phyloP scores from a whole-genome alignment of 306 rosid species.

The Rosa persica region DNA sequence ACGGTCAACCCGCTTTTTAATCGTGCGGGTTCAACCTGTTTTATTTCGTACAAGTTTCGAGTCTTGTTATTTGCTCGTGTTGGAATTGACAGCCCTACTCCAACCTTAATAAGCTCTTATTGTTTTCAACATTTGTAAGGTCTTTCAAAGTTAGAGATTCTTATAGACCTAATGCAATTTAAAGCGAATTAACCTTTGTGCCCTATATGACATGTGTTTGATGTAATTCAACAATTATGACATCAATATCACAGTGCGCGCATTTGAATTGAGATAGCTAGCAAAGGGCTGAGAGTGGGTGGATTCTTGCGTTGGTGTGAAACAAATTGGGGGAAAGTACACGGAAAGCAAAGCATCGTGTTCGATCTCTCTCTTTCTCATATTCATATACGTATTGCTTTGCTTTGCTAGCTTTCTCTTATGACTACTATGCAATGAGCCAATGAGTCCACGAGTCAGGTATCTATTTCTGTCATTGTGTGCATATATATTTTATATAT shows the following conservation, averaged over 20 bases:
- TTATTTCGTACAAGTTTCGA: too few relatives aligned
- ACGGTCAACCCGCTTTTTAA: too few relatives aligned
- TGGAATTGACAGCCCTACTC: too few relatives aligned
- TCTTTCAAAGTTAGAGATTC: not conserved
- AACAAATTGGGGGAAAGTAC: slow-evolving; percentile 30
- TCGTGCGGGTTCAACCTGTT: too few relatives aligned
- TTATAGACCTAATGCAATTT: not conserved
- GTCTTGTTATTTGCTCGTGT: too few relatives aligned
- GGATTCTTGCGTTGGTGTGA: slow-evolving; percentile 21
- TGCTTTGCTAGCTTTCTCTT: not conserved
- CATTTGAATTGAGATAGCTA: not conserved
- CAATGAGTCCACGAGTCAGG: not conserved
- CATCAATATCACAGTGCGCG: not conserved
- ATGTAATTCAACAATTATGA: not conserved
- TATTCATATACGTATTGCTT: not conserved
- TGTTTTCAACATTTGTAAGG: too few relatives aligned
- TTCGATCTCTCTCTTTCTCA: slow-evolving; percentile 11
- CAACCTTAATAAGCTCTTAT: too few relatives aligned
- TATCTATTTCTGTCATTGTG: not conserved
- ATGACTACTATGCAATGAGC: not conserved
- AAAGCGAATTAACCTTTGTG: not conserved
- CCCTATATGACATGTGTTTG: not conserved
- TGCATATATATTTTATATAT: not conserved
- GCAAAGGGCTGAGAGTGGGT: slow-evolving; percentile 39
- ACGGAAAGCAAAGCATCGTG: slow-evolving; percentile 44